phyloP scores from a whole-genome alignment of 257 asterid species.

The Rhazya stricta region DNA sequence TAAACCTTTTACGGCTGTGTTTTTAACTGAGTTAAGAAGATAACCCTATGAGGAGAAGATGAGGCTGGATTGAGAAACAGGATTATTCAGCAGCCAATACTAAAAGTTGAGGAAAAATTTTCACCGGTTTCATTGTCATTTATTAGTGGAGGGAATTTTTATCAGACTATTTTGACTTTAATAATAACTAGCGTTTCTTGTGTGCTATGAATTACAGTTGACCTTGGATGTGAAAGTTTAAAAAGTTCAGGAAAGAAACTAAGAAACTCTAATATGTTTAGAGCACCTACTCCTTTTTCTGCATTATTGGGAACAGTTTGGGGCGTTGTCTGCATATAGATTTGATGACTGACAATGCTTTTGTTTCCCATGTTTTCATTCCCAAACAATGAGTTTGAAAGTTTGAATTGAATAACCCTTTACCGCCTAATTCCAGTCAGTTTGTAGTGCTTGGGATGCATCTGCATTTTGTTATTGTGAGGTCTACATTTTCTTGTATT shows the following conservation, averaged over 20 bases:
- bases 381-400: neutral
- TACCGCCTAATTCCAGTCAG: neutral
- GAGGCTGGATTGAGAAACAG: neutral
- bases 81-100: too few species aligned
- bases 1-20: too few species aligned
- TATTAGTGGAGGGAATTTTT: neutral
- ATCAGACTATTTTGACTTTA: neutral
- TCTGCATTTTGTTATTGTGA: neutral
- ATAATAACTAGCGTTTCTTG: too few species aligned
- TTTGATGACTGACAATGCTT: neutral
- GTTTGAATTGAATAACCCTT: neutral
- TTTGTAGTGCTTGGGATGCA: neutral
- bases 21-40: neutral
- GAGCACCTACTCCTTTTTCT: neutral
- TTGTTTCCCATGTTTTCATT: neutral
- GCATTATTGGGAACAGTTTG: neutral
- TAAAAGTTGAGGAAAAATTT: neutral
- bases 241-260: neutral
- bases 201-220: neutral
- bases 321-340: neutral
- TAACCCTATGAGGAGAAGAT: neutral
- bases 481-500: too few species aligned
- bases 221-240: neutral
- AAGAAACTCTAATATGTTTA: neutral
- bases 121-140: neutral